Evolutionary conservation across 176 grass and related monocot genomes (phyloP), one percentile per base, ranked within the genome.

Genomic region (Tuctoria greenei): DNA sequence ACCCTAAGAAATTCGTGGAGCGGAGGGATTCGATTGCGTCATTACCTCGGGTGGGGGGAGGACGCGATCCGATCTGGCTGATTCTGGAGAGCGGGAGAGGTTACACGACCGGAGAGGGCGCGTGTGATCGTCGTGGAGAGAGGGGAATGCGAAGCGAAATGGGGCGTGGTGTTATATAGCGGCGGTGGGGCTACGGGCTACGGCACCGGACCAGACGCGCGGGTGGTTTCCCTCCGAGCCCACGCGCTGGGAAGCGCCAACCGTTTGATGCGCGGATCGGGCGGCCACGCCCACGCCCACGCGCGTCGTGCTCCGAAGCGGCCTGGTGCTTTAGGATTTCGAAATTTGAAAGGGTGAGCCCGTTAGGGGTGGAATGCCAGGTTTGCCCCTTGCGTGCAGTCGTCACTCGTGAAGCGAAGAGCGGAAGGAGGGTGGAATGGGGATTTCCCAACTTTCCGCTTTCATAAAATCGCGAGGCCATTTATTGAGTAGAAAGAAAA

Each of bases 321-420:
- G 56, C 58, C 76, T 52, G 61, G 69, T 23, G 28, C 18, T 61
- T 55, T 65, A 21, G 47, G 47, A 47, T 86, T 86, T 86, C 52
- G 72, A 86, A 86, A 34, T 3, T 65, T 86, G 80, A 56, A 24
- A 11, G 7, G 60, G 40, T 10, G 61, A 39, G 31, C 11, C 8
- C n/a, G n/a, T n/a, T n/a, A n/a, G 11, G 7, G 27, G 1, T 24
- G 39, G 50, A 76, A 73, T 45, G 56, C 43, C 36, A 0, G 9
- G 0, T 62, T 8, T 63, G 14, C 77, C 71, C 45, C n/a, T 36
- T 75, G 4, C 21, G 25, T 3, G 8, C 1, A 25, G 7, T 17
- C 13, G 67, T 28, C 25, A 5, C 45, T 69, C 24, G 2, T 5
- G 37, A 18, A 43, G 24, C 21, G 64, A 4, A 60, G 5, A 5